Evolutionary conservation across 495 filamentous ascomycete species (phyloP).

Genomic region (Podospora anserina): DNA sequence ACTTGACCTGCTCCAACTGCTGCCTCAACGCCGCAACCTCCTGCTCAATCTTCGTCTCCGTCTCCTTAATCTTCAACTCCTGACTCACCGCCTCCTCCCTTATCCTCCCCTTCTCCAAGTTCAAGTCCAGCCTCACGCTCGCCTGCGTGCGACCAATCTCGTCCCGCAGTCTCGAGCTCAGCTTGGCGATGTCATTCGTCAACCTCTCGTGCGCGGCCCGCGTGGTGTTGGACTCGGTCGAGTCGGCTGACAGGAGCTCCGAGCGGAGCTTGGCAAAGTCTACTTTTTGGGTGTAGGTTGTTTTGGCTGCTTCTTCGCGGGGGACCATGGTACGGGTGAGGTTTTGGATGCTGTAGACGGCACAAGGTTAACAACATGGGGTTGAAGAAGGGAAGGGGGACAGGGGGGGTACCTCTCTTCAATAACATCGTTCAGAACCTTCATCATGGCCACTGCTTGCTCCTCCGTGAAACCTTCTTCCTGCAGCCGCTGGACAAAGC

Average conservation of each 20-base stretch:
- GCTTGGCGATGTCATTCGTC: constrained; percentile 88
- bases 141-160: constrained; percentile 93
- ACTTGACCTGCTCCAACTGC: constrained; percentile 94
- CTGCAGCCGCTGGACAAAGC: constrained; percentile 88
- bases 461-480: constrained; percentile 93
- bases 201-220: constrained; percentile 88
- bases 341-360: constrained; percentile 74
- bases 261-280: constrained; percentile 98
- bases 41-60: constrained; percentile 96
- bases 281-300: constrained; percentile 96
- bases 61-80: constrained; percentile 98
- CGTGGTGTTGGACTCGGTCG: constrained; percentile 82
- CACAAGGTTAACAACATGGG: not conserved
- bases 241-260: constrained; percentile 86
- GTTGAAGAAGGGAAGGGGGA: constrained; percentile 4
- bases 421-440: constrained; percentile 92
- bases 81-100: constrained; percentile 95
- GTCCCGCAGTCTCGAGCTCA: constrained; percentile 82
- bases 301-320: constrained; percentile 82
- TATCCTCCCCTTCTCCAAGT: constrained; percentile 95
- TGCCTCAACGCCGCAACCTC: constrained; percentile 89
- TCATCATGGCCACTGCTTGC: constrained; percentile 95
- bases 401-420: constrained; percentile 66
- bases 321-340: constrained; percentile 97
- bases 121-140: constrained; percentile 84